Base-by-base conservation (phyloP, 345 rosid genomes). In the Cardamine chenopodiifolia region DNA sequence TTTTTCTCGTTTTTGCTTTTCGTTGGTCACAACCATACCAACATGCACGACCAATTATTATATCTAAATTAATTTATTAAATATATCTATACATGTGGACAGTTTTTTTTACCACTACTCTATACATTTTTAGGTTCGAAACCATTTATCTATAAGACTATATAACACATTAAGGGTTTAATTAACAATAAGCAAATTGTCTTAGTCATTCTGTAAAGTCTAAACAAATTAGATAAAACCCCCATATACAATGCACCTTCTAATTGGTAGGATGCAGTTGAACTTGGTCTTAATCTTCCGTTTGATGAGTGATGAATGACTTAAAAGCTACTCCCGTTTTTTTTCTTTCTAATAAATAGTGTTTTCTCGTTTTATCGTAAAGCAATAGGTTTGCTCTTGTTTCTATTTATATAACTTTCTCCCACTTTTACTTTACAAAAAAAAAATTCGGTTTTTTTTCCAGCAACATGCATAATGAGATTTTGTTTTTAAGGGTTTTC, bases 21-120 rank as follows among this genome's bases (percentile, higher is more conserved):
- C 17, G 19, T 4, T 12, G 18, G 28, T 66, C 59, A 65, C 59
- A 66, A 75, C 73, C 62, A 37, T 69, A 42, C 29, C 70, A 68
- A 53, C 63, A 69, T 76, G 74, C 70, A 69, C 62, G 49, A 76
- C 69, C 23, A 62, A 54, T 53, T 39, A 48, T 68, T 52, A 32
- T 50, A 56, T 53, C 61, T 53, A 15, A 44, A 14, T 50, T 31
- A 23, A 31, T 8, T 45, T 6, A 42, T 15, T 45, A 14, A 2
- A 49, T 32, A 31, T 50, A 14, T 23, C 3, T 45, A 17, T 45
- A 2, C 2, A 45, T 17, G 50, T 45, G 22, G 50, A 8, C 4
- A 49, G 14, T 9, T 11, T 25, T 71, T 71, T n/a, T 49, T 7
- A 62, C 61, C 29, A 71, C 29, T 25, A 48, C 8, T 15, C 5